Conservation (phyloP, 345 rosid species). For the Eucalyptus cloeziana region DNA sequence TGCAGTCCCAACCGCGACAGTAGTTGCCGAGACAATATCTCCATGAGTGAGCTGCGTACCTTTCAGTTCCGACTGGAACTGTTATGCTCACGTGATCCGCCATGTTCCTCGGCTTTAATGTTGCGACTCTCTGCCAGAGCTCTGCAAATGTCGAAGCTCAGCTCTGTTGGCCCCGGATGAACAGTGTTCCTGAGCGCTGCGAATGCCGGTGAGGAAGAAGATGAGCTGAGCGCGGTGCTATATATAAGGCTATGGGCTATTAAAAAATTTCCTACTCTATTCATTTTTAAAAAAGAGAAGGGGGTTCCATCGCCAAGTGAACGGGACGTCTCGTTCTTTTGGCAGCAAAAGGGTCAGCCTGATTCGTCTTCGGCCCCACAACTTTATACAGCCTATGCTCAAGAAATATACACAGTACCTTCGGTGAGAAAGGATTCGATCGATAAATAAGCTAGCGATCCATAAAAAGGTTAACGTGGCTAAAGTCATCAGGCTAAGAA, state of each 20-base stretch:
- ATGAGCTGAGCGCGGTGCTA: no score
- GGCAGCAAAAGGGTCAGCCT: neutral
- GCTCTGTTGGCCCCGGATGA: neutral
- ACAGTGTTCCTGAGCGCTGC: no score
- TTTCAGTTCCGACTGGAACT: neutral
- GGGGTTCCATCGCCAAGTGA: no score
- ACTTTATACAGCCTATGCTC: neutral
- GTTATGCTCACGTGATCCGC: neutral
- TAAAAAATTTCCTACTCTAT: no score
- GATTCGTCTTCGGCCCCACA: neutral
- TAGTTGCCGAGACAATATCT: neutral
- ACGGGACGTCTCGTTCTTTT: neutral
- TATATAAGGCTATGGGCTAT: no score
- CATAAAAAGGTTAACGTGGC: accelerated
- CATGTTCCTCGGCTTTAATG: neutral
- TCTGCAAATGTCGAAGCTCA: neutral
- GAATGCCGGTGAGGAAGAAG: no score
- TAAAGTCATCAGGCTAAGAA: neutral
- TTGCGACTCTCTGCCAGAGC: neutral
- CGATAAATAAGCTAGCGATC: neutral
- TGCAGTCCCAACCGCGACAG: neutral
- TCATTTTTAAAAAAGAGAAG: no score
- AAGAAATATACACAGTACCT: neutral
- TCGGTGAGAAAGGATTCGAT: neutral
- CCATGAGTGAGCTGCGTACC: neutral